A percentile compares a stretch with the other conserved stretches of the same genome.
Evolutionary conservation across 495 filamentous ascomycete genomes (phyloP).

Genomic region (Bombardia bombarda): DNA sequence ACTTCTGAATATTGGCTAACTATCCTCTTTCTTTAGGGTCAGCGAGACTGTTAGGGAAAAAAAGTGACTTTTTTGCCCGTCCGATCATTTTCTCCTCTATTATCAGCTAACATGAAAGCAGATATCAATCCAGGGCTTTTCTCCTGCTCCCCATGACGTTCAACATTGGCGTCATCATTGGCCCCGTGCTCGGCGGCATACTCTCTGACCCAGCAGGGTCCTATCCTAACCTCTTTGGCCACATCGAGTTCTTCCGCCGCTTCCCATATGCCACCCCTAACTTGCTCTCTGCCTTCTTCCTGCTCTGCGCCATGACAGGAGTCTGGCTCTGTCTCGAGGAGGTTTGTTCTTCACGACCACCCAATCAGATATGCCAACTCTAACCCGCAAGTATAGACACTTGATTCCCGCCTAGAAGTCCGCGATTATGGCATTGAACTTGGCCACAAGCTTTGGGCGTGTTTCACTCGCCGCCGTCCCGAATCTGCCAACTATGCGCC

Average conservation of each 20-base stretch:
- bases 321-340: slow-evolving; percentile 66
- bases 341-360: too few relatives aligned
- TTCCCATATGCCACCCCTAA: slow-evolving; percentile 75
- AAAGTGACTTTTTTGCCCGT: slow-evolving; percentile 10
- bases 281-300: slow-evolving; percentile 60
- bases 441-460: slow-evolving; percentile 19
- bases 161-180: slow-evolving; percentile 71
- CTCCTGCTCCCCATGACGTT: slow-evolving; percentile 67
- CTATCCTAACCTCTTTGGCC: slow-evolving; percentile 61
- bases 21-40: slow-evolving; percentile 36
- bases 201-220: slow-evolving; percentile 65
- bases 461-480: slow-evolving; percentile 5
- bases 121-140: slow-evolving; percentile 57
- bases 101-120: slow-evolving; percentile 13
- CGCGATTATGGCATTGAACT: slow-evolving; percentile 41
- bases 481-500: too few relatives aligned
- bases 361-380: too few relatives aligned
- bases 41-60: slow-evolving; percentile 66
- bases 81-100: not conserved
- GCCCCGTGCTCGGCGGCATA: slow-evolving; percentile 66
- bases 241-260: slow-evolving; percentile 55
- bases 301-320: slow-evolving; percentile 44
- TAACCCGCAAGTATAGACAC: too few relatives aligned
- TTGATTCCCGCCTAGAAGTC: slow-evolving; percentile 36
- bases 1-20: slow-evolving; percentile 1